Evolutionary conservation across 1,284 basidiomycete species (phyloP).

Genomic region (Fomitopsis schrenkii): DNA sequence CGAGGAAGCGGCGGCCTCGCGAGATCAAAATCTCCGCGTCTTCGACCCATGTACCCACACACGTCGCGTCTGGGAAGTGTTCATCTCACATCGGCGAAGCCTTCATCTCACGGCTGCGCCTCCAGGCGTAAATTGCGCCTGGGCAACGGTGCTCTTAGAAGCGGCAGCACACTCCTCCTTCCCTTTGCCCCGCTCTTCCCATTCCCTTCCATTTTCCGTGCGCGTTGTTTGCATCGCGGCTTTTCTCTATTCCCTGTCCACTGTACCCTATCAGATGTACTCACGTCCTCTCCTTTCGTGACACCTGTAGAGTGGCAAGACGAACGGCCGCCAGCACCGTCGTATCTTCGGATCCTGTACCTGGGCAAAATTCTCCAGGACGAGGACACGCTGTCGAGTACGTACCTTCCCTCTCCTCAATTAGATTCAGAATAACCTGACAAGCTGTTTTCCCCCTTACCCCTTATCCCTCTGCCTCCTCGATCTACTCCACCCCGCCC

Average conservation of each 20-base stretch:
- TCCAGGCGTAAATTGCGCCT: not conserved
- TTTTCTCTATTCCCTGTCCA: not conserved
- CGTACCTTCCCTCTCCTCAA: conserved; percentile 27
- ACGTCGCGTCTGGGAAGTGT: not conserved
- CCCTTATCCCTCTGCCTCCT: no score
- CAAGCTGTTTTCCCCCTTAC: conserved; percentile 1
- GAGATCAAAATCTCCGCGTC: not conserved
- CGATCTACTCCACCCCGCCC: not conserved
- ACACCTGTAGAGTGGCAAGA: conserved; percentile 67
- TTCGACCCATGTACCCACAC: not conserved
- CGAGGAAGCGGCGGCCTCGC: not conserved
- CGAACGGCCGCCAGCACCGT: conserved; percentile 75
- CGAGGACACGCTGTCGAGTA: conserved; percentile 73
- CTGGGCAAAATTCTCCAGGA: conserved; percentile 83
- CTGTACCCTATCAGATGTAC: not conserved
- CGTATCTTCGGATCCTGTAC: conserved; percentile 74
- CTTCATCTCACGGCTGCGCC: not conserved
- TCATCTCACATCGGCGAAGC: not conserved
- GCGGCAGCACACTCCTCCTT: not conserved
- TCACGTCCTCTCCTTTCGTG: not conserved
- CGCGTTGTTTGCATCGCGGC: not conserved
- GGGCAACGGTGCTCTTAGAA: not conserved
- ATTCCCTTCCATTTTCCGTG: conserved; percentile 2
- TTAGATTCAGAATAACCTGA: not conserved
- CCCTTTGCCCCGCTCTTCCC: not conserved